Base-by-base conservation (phyloP, 129 eudicot genomes). In the Tanacetum coccineum region DNA sequence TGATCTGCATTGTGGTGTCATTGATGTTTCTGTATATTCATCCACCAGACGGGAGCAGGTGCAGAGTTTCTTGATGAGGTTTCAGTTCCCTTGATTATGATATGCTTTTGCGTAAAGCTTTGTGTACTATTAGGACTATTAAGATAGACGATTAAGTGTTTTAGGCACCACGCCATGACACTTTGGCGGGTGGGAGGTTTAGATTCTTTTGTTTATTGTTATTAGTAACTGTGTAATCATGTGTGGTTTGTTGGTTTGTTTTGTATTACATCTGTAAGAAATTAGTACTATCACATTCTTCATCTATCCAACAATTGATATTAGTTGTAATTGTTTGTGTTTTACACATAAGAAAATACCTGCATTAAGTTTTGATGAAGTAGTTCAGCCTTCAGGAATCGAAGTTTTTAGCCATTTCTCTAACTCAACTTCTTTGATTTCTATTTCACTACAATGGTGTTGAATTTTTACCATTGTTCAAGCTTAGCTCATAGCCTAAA, bases 321-420 rank as follows among this genome's bases (percentile, higher is more conserved):
- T 2, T 22, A 22, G 2, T 22, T 22, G 25, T 2, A 22, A 22
- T 22, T 22, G 2, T 22, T 22, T 22, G 25, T 22, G 25, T 22
- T 22, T 22, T 22, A 22, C 2, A 22, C n/a, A n/a, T 1, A 22
- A 22, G 2, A 22, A 45, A 46, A 21, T 22, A 22, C 25, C 25
- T 22, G 25, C 25, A 22, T 22, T 22, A 2, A 22, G 25, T 22
- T 22, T 22, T 32, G 80, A 70, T 86, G 93, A 86, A 82, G 88
- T 1, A 87, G 84, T 82, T 86, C 54, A 66, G 78, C 4, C 73
- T 86, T 20, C 82, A 80, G 22, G 88, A 83, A 10, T 83, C 85
- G 85, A 22, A 22, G 25, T 22, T 22, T 22, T 22, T n/a, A n/a
- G n/a, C n/a, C n/a, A n/a, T 22, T 22, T 22, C 25, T 22, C 25